Base-by-base conservation (phyloP, 805 yeast genomes). In the Diddensiella santjacobensis region DNA sequence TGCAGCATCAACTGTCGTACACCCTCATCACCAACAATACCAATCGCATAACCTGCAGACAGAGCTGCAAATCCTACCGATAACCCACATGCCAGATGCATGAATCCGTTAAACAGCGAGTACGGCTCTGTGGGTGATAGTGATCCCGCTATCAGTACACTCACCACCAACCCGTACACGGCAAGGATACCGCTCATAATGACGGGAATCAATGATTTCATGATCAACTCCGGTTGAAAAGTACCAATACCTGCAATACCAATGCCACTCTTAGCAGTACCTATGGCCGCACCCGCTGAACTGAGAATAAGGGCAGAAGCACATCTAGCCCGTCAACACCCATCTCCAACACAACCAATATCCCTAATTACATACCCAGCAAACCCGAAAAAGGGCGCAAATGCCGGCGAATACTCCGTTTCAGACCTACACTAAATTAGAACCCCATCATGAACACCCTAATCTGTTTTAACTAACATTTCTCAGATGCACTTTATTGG, bases 201-300 rank as follows among this genome's bases (percentile, higher is more conserved):
- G 42, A 93, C 99, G 15, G 99, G 99, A 58, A 93, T 90, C 44
- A 93, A 74, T 41, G 70, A 63, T 58, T 84, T 87, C 98, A 93
- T 93, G 62, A 93, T 89, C 62, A 93, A 74, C 63, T 93, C 99
- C 10, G 99, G 99, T 66, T 87, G 86, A 72, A 91, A 93, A 41
- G 96, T 85, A 74, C 98, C 97, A 57, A 93, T 89, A 75, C 98
- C 99, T 26, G 97, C 74, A 60, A 93, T 93, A 77, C 99, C 99
- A 55, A 93, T 83, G 50, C 99, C 99, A 40, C 96, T 86, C 70
- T 93, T 93, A 53, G 98, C 98, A 2, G 98, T 91, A 50, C 99
- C 99, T 58, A 89, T 83, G 52, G 98, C 98, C 3, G 99, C 98
- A 54, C 99, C 99, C n/a, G 91, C 83, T 63, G 96, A 87, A 49